Evolutionary conservation across 768 basidiomycete species (phyloP).

Genomic region (Trichaptum fuscoviolaceum): DNA sequence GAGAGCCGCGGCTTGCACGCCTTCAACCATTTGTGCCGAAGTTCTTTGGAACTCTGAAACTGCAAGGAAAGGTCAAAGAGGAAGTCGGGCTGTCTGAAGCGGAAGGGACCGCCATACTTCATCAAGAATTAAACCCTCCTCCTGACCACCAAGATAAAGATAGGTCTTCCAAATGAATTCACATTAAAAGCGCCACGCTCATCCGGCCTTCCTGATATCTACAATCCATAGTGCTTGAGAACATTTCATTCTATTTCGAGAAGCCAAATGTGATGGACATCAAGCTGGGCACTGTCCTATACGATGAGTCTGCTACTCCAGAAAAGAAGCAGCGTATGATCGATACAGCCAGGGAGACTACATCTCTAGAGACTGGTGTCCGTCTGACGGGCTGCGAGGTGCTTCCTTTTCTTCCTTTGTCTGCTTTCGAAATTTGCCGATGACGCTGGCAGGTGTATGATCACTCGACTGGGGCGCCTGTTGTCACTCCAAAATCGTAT

Average conservation of each 20-base stretch:
- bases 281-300: slow-evolving; percentile 90
- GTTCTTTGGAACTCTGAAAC: slow-evolving; percentile 73
- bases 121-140: neutral
- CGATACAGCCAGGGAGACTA: slow-evolving; percentile 61
- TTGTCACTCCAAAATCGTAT: slow-evolving; percentile 67
- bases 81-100: slow-evolving; percentile 16
- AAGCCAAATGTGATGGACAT: slow-evolving; percentile 88
- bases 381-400: slow-evolving; percentile 91
- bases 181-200: neutral
- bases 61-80: slow-evolving; percentile 57
- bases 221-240: slow-evolving; percentile 84
- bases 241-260: slow-evolving; percentile 64
- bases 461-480: slow-evolving; percentile 44
- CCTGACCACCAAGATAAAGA: neutral
- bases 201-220: slow-evolving; percentile 11
- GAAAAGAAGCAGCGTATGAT: slow-evolving; percentile 82
- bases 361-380: slow-evolving; percentile 70
- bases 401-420: slow-evolving; percentile 17
- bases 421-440: slow-evolving; percentile 3
- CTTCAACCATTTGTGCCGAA: slow-evolving; percentile 62
- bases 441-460: slow-evolving; percentile 59
- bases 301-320: slow-evolving; percentile 56
- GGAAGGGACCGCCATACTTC: slow-evolving; percentile 18
- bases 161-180: neutral
- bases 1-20: slow-evolving; percentile 30